Evolutionary conservation across 169 alveolate genomes (phyloP).

Genomic region (Cryptosporidium xiaoi): DNA sequence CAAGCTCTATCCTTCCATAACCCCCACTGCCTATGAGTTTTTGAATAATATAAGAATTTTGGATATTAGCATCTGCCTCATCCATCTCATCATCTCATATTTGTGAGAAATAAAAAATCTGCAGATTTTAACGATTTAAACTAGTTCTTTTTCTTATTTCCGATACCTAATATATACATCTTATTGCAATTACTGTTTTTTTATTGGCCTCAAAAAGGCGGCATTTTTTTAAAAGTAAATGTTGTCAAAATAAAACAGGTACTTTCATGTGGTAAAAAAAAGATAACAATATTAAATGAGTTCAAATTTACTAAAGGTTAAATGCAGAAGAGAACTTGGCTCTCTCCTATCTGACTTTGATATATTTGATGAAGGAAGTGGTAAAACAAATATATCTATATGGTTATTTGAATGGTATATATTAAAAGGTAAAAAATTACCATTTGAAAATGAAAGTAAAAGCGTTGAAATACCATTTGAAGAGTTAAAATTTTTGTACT

Average conservation of each 20-base stretch:
- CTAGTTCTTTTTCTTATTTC: too few species aligned
- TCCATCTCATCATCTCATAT: not conserved
- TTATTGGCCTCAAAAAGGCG: too few species aligned
- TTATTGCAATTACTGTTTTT: too few species aligned
- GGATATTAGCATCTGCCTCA: not conserved
- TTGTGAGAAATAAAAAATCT: not conserved
- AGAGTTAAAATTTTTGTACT: slow-evolving; percentile 29
- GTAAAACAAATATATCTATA: slow-evolving; percentile 6
- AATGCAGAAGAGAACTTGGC: slow-evolving; percentile 14
- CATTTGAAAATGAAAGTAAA: slow-evolving; percentile 12
- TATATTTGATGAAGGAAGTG: not conserved
- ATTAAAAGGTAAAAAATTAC: slow-evolving; percentile 55
- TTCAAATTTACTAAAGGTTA: slow-evolving; percentile 37
- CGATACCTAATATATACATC: too few species aligned
- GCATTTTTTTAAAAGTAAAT: too few species aligned
- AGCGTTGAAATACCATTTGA: slow-evolving; percentile 11
- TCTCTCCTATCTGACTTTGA: not conserved
- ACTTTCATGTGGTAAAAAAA: slow-evolving; percentile 1
- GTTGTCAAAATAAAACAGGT: too few species aligned
- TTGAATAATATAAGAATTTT: not conserved
- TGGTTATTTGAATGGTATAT: slow-evolving; percentile 73
- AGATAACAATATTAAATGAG: slow-evolving; percentile 8
- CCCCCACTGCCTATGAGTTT: slow-evolving; percentile 4
- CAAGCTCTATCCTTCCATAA: slow-evolving; percentile 19
- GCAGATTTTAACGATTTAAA: too few species aligned